phyloP scores from a whole-genome alignment of 2,329 filamentous ascomycete genomes.

The Clonostachys sp. region DNA sequence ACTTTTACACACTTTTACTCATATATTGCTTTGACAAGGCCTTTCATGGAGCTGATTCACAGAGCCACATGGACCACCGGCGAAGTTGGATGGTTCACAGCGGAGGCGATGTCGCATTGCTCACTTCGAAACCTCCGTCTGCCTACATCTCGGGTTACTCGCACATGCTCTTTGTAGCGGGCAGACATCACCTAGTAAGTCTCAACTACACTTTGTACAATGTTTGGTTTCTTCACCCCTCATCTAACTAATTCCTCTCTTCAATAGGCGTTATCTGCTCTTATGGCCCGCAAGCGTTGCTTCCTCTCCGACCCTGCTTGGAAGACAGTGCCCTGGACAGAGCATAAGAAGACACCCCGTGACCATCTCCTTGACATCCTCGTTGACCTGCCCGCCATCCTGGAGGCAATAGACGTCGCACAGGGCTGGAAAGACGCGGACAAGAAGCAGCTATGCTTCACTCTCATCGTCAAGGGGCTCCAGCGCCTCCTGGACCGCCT shows the following conservation, averaged over 20 bases:
- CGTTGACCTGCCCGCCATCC: conserved; percentile 3
- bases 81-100: conserved; percentile 1
- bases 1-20: background rate
- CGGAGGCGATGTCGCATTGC: background rate
- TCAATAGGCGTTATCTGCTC: background rate
- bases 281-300: background rate
- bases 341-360: conserved; percentile 30
- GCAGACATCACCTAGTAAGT: background rate
- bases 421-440: background rate
- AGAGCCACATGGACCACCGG: background rate
- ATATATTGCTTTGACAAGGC: background rate
- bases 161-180: conserved; percentile 1
- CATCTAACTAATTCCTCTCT: background rate
- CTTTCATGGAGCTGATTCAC: background rate
- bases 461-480: background rate
- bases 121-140: background rate
- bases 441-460: background rate
- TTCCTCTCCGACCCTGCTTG: conserved; percentile 1
- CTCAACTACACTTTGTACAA: background rate
- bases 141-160: background rate
- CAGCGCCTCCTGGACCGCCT: conserved; percentile 1
- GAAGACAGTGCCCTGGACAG: conserved; percentile 17
- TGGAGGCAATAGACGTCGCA: conserved; percentile 1
- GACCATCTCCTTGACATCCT: conserved; percentile 15
- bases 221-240: background rate